Base-by-base conservation (phyloP, 176 grass and related monocot species). In the Oryza brachyantha region DNA sequence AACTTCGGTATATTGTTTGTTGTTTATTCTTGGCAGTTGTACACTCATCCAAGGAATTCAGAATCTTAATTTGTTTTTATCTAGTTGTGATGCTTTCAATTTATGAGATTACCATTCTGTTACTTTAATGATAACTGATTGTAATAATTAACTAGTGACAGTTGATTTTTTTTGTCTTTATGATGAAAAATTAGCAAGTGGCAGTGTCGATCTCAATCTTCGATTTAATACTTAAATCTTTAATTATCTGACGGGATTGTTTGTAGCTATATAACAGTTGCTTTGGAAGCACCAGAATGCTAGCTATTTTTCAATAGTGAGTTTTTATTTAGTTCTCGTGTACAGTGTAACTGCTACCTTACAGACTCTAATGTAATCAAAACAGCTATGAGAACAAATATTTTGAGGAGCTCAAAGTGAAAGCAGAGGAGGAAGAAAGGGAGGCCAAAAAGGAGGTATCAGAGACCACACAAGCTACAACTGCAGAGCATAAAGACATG, bases 391-490 rank as follows among this genome's bases (percentile, higher is more conserved):
- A 99, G 37, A 89, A 83, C 52, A 86, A 71, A 66, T 96, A 93
- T 81, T 96, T 93, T 74, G 96, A 99, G 75, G 92, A 93, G 65
- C 68, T 91, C 73, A 95, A 87, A 73, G 74, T 73, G 35, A 99
- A 93, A 93, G 85, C 64, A 19, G 90, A 93, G 81, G 66, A 87
- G 61, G 89, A 84, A 35, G 80, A 87, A 85, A 78, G 64, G 42
- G 84, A 91, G 39, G 68, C 72, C 36, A 52, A 80, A 29, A 88
- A 87, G 58, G 86, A 96, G 73, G 42, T 79, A 81, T 82, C 81
- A 52, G 71, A 84, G 37, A 45, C 62, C 72, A 25, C 86, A 37
- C 63, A 64, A 90, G 29, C 72, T 77, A 79, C 67, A n/a, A 48
- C 46, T 70, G 46, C 70, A 68, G 85, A 88, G 79, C 67, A 38